Base-by-base conservation (phyloP, 208 protist species). In the Angomonas ambiguus region DNA sequence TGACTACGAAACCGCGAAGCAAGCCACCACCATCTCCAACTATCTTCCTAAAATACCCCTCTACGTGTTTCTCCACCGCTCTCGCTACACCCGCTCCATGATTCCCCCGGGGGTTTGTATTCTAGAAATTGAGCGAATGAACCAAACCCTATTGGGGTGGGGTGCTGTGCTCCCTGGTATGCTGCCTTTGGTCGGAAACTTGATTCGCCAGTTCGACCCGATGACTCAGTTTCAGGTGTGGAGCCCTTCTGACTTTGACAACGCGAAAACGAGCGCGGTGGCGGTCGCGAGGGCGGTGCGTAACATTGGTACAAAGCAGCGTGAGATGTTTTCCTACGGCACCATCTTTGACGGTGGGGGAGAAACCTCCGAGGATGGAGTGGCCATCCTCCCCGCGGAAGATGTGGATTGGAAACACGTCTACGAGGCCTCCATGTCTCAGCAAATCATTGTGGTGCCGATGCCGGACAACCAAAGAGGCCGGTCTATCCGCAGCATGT, bases 391-490 rank as follows among this genome's bases (percentile, higher is more conserved):
- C n/a, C n/a, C n/a, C 60, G 48, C 53, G 45, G 59, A 28, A 41
- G 74, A 76, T 28, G 51, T 70, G 18, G 57, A 71, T 34, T 81
- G 71, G 76, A 76, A 63, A 65, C 45, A 74, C 63, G 62, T 70
- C 18, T 80, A 80, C 67, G 75, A 76, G 41, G 75, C 75, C 11
- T 80, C 75, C 1, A 48, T 77, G n/a, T 69, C 75, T 1, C 75
- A 80, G 70, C 75, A 76, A 56, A 49, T 77, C 28, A 71, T 70
- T 18, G 71, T 71, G 1, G 63, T 70, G 1, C 62, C 67, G 13
- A 24, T 57, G 28, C 70, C 65, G 18, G 75, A 64, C 59, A 41
- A 42, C 30, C 70, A 67, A 27, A 59, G 66, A 1, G 64, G 65
- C 42, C 74, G 71, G 41, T 69, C 71, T 18, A 63, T 80, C 63